Evolutionary conservation across 2,329 filamentous ascomycete genomes (phyloP).

Genomic region (Colletotrichum caudatum): DNA sequence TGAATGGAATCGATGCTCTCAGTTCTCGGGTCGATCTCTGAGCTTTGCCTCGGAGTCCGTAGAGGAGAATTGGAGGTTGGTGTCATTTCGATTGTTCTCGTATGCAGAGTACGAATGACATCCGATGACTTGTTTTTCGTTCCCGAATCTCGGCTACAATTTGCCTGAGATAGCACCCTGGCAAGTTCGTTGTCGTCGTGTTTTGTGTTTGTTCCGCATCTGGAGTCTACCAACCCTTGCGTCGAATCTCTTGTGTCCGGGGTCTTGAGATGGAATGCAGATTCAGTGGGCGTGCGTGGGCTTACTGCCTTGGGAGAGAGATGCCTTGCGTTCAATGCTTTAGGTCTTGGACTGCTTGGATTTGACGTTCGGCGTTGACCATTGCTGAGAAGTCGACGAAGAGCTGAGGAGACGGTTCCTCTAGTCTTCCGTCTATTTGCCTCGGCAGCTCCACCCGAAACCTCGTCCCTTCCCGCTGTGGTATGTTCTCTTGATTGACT

Average conservation of each 20-base stretch:
- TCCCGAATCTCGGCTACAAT: background rate
- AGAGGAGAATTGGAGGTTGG: background rate
- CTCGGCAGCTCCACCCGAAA: background rate
- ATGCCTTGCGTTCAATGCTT: background rate
- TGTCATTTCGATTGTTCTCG: background rate
- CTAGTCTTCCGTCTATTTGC: slow-evolving; percentile 4
- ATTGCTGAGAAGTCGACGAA: slow-evolving; percentile 22
- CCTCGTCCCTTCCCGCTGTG: background rate
- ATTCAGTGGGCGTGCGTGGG: slow-evolving; percentile 1
- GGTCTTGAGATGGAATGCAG: background rate
- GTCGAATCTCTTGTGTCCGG: background rate
- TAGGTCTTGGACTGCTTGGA: slow-evolving; percentile 1
- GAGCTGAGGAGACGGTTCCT: slow-evolving; percentile 8
- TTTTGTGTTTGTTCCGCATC: background rate
- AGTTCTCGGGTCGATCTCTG: background rate
- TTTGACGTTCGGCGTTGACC: slow-evolving; percentile 1
- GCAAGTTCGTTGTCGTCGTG: too few relatives aligned
- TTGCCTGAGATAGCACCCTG: background rate
- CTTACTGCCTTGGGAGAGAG: background rate
- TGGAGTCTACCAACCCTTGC: too few relatives aligned
- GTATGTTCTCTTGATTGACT: background rate
- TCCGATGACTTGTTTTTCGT: background rate
- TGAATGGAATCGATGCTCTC: slow-evolving; percentile 23
- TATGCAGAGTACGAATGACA: background rate
- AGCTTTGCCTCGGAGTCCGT: slow-evolving; percentile 1